A percentile compares a stretch with the other conserved stretches of the same genome.
Conservation (phyloP, 2,329 filamentous ascomycete genomes). For the Calonectria hongkongensis region DNA sequence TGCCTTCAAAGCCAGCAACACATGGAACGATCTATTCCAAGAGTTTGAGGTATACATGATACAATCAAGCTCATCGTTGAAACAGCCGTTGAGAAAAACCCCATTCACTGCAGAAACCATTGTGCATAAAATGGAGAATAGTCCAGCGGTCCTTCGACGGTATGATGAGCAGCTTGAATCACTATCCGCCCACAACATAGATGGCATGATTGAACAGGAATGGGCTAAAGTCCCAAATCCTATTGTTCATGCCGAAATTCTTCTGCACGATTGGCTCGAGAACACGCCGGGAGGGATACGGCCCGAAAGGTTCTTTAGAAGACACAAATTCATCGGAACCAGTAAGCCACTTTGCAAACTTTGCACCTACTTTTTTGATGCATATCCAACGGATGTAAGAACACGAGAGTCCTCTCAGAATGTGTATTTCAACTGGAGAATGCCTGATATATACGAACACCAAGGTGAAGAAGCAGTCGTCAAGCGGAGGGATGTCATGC, state of each 20-base stretch:
- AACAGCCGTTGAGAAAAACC: not conserved
- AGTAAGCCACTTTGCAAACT: conserved; percentile 37
- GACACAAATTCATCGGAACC: conserved; percentile 31
- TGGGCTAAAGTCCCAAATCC: not conserved
- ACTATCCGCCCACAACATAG: not conserved
- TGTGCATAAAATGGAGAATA: not conserved
- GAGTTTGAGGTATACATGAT: conserved; percentile 26
- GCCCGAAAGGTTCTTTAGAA: conserved; percentile 32
- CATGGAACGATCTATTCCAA: conserved; percentile 24
- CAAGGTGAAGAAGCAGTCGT: conserved; percentile 12
- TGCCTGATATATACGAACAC: conserved; percentile 27
- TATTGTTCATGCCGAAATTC: conserved; percentile 35
- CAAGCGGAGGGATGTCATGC: conserved; percentile 5
- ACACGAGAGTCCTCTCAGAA: conserved; percentile 26
- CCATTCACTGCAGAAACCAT: conserved; percentile 11
- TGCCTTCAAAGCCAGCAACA: not conserved
- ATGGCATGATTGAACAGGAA: not conserved
- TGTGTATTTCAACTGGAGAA: conserved; percentile 33
- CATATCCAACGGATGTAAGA: conserved; percentile 32
- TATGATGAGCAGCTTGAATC: not conserved
- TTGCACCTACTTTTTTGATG: conserved; percentile 37
- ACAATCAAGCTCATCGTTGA: conserved; percentile 17
- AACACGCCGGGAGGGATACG: conserved; percentile 29
- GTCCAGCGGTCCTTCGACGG: not conserved
- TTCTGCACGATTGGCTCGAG: conserved; percentile 34